Percentiles rank a stretch among this genome's conserved stretches.
Evolutionary conservation across 257 asterid species (phyloP).

Genomic region (Vinca minor): DNA sequence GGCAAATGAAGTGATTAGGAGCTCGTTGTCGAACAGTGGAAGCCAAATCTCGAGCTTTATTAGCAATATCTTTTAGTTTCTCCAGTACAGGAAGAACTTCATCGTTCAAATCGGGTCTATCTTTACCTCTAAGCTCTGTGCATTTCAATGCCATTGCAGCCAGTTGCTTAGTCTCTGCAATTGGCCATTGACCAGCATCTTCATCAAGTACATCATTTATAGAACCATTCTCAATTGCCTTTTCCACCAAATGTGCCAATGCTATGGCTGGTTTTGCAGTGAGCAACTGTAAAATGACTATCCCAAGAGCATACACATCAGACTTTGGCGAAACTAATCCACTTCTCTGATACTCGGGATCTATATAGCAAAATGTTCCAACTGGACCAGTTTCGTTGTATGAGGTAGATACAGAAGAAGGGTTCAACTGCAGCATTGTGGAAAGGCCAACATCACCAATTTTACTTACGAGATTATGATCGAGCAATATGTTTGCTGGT

Average conservation of each 20-base stretch:
- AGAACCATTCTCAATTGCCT: constrained; percentile 34
- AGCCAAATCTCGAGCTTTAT: constrained; percentile 31
- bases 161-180: constrained; percentile 48
- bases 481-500: constrained; percentile 87
- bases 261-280: constrained; percentile 73
- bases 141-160: constrained; percentile 57
- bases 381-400: constrained; percentile 43
- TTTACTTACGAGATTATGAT: constrained; percentile 62
- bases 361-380: constrained; percentile 78
- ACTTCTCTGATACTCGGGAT: constrained; percentile 85
- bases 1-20: constrained; percentile 63
- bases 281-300: constrained; percentile 61
- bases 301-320: constrained; percentile 74
- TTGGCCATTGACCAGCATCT: constrained; percentile 69
- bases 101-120: constrained; percentile 54
- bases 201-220: constrained; percentile 41
- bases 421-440: constrained; percentile 40
- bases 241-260: constrained; percentile 50
- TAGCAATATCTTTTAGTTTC: constrained; percentile 48
- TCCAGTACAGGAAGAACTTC: constrained; percentile 56
- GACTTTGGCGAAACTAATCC: constrained; percentile 59
- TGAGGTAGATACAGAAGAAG: constrained; percentile 25
- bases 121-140: constrained; percentile 53
- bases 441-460: constrained; percentile 87
- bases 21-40: constrained; percentile 29